Evolutionary conservation across 2,329 filamentous ascomycete species (phyloP).

Genomic region (Aspergillus ustus): DNA sequence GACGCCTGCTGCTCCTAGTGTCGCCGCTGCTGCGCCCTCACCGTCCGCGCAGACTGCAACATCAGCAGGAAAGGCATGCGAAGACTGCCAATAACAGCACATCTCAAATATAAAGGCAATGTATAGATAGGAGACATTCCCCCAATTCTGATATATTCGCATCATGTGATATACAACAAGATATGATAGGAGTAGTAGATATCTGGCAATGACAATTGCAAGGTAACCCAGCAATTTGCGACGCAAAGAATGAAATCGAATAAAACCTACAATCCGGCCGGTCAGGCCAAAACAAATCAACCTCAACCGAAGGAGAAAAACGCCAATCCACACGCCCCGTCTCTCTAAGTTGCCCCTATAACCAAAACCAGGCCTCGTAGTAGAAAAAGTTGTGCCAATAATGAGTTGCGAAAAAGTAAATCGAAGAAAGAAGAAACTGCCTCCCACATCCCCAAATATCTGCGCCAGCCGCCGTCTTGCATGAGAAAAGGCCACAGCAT

Average conservation of each 20-base stretch:
- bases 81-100: background rate
- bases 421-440: constrained; percentile 3
- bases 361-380: constrained; percentile 9
- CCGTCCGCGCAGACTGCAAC: background rate
- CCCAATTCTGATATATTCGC: constrained; percentile 12
- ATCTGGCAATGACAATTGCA: background rate
- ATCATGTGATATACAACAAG: constrained; percentile 17
- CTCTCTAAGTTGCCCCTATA: constrained; percentile 17
- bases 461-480: constrained; percentile 13
- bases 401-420: background rate
- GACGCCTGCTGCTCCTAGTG: background rate
- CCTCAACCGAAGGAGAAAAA: constrained; percentile 5
- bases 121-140: constrained; percentile 8
- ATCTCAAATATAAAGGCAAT: constrained; percentile 35
- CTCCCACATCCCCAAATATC: constrained; percentile 8
- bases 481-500: background rate
- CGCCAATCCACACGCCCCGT: constrained; percentile 16
- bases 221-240: constrained; percentile 12
- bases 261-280: constrained; percentile 1
- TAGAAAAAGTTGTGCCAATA: constrained; percentile 2
- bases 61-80: background rate
- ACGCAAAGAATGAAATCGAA: constrained; percentile 3
- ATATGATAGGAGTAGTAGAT: background rate
- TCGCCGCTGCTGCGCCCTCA: background rate
- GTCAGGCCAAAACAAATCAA: background rate